Evolutionary conservation across 2,329 filamentous ascomycete genomes (phyloP), one percentile per base, ranked within the genome.

Genomic region (Metarhizium sp.): DNA sequence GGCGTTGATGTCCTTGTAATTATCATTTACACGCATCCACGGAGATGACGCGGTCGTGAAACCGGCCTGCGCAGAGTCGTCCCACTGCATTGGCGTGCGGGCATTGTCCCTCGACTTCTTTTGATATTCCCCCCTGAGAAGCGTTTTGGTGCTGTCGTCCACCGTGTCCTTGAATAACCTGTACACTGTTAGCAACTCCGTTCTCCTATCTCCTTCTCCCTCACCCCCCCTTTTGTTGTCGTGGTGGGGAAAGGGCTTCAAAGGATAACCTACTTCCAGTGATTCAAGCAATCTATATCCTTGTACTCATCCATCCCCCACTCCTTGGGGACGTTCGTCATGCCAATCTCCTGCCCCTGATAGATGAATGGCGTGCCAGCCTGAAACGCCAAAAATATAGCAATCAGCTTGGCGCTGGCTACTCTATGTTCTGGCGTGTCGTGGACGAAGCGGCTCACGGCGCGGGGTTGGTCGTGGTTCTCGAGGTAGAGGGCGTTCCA

Each of bases 1-100:
- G 32, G 82, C 85, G 63, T 91, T 91, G 69, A 86, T 73, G n/a
- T 72, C 67, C 2, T 65, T 65, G 65, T 83, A 85, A 64, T 83
- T 78, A 55, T 85, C 79, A 64, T 88, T 84, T 43, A 84, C 78
- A 14, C 79, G 77, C 80, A 90, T 90, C 87, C 87, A 91, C 2
- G 86, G 84, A 54, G 74, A 75, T 4, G 65, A 67, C 8, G 69
- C 70, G 2, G 72, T 72, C 0, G 84, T 84, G 71, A 90, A 91
- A 11, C 87, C 87, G 0, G 75, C 85, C 57, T 89, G 78, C 0
- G 71, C 63, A 1, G 69, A 72, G n/a, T 68, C 63, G 58, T 82
- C 76, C 87, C 87, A 91, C 64, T 89, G 86, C 68, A 91, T 84
- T 0, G 87, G 87, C 0, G 84, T 83, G 49, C 87, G 77, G 7